Percentiles rank a stretch among this genome's conserved stretches.
Conservation (phyloP, 1,284 basidiomycete genomes). For the Trametes polyzona region DNA sequence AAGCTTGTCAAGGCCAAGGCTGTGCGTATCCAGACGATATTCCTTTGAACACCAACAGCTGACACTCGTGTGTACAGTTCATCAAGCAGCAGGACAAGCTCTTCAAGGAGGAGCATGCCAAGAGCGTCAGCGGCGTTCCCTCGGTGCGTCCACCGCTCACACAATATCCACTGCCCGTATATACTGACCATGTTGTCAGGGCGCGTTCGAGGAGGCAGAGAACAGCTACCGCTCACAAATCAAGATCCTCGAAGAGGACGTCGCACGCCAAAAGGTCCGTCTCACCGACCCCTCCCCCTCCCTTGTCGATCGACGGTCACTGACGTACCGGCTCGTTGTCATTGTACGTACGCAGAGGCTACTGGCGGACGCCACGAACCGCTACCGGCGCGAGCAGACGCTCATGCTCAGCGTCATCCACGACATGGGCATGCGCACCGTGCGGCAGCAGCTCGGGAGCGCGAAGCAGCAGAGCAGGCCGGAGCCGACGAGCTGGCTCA, state of each 20-base stretch:
- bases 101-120: slow-evolving; percentile 77
- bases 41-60: not conserved
- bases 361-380: slow-evolving; percentile 56
- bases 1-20: slow-evolving; percentile 83
- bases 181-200: slow-evolving; percentile 36
- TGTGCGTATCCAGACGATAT: slow-evolving; percentile 43
- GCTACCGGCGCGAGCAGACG: slow-evolving; percentile 78
- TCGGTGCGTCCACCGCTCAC: slow-evolving; percentile 34
- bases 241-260: slow-evolving; percentile 71
- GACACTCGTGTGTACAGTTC: slow-evolving; percentile 56
- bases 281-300: not conserved
- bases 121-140: slow-evolving; percentile 40
- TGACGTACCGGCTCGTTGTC: not conserved
- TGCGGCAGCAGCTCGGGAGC: slow-evolving; percentile 52
- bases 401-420: slow-evolving; percentile 82
- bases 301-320: slow-evolving; percentile 4
- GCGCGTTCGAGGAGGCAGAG: slow-evolving; percentile 73
- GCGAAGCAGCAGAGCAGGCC: slow-evolving; percentile 47
- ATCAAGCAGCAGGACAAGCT: slow-evolving; percentile 92
- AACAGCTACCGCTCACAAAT: slow-evolving; percentile 72
- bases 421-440: slow-evolving; percentile 64
- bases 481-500: slow-evolving; percentile 60
- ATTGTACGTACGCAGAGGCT: slow-evolving; percentile 45
- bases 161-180: not conserved
- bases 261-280: slow-evolving; percentile 58